These are phyloP conservation scores for Mucor circinelloides DNA, from an alignment of 371 early-diverging fungal species.

Conservation along the genomic window DNA sequence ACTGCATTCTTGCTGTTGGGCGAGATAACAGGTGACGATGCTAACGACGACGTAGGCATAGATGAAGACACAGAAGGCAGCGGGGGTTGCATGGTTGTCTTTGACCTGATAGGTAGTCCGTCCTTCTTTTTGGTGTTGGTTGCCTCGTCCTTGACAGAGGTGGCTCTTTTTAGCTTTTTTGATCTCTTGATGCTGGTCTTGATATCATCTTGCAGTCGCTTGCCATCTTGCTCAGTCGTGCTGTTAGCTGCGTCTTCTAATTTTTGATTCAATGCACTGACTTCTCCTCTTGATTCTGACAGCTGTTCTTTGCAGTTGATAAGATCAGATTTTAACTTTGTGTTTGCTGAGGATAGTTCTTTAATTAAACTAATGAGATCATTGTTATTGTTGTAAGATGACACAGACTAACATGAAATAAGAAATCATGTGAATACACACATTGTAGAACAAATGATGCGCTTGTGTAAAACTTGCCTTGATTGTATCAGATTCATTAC, in stretches of 20 bases:
- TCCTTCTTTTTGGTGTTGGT: background rate
- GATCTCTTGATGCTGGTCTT: background rate
- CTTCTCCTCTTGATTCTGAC: conserved; percentile 38
- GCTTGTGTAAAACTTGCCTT: background rate
- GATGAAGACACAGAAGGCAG: conserved; percentile 20
- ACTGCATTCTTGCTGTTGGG: conserved; percentile 22
- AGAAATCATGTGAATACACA: background rate
- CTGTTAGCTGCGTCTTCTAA: background rate
- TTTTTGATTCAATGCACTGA: conserved; percentile 22
- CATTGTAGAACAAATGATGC: background rate
- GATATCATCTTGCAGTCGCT: conserved; percentile 10
- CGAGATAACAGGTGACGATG: background rate
- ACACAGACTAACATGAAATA: conserved; percentile 2
- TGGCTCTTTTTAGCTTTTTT: conserved; percentile 4
- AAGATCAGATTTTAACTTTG: conserved; percentile 41
- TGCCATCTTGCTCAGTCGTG: too few relatives aligned
- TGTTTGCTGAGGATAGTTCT: conserved; percentile 45
- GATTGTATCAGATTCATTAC: background rate
- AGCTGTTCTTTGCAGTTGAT: conserved; percentile 39
- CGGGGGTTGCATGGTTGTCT: conserved; percentile 5
- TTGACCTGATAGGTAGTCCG: background rate
- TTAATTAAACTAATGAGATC: conserved; percentile 38
- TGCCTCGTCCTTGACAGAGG: background rate
- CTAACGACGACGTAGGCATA: conserved; percentile 17
- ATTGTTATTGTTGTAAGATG: conserved; percentile 12